Percentiles rank a stretch among this genome's conserved stretches.
Evolutionary conservation across 768 basidiomycete genomes (phyloP).

Genomic region (Gautieria morchelliformis): DNA sequence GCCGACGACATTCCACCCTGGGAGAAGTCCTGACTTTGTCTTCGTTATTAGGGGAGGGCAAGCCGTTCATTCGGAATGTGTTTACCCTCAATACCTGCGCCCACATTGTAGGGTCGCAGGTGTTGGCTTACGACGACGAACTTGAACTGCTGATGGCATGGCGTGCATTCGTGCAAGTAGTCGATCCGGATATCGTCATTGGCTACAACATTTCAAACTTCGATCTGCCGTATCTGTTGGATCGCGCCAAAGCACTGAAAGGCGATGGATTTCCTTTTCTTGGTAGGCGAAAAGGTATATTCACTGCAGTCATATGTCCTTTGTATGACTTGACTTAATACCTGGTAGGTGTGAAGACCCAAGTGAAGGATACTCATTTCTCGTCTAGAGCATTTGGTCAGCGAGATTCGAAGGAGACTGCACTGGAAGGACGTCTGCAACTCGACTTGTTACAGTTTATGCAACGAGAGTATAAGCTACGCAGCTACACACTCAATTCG

Average conservation of each 20-base stretch:
- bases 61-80: slow-evolving; percentile 93
- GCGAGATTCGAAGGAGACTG: slow-evolving; percentile 91
- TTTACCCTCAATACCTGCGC: slow-evolving; percentile 94
- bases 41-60: slow-evolving; percentile 57
- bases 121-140: slow-evolving; percentile 75
- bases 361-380: slow-evolving; percentile 91
- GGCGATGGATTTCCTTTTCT: slow-evolving; percentile 58
- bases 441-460: slow-evolving; percentile 95
- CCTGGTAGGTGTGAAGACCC: slow-evolving; percentile 55
- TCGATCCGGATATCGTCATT: slow-evolving; percentile 92
- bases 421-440: slow-evolving; percentile 86
- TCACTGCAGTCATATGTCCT: background rate
- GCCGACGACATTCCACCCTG: slow-evolving; percentile 6
- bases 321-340: slow-evolving; percentile 7
- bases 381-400: slow-evolving; percentile 97
- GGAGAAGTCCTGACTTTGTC: background rate
- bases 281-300: slow-evolving; percentile 66
- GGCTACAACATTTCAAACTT: slow-evolving; percentile 94
- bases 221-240: slow-evolving; percentile 94
- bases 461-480: slow-evolving; percentile 96
- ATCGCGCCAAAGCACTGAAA: slow-evolving; percentile 80
- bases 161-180: slow-evolving; percentile 81
- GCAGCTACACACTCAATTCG: slow-evolving; percentile 95
- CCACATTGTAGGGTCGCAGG: slow-evolving; percentile 96
- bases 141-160: slow-evolving; percentile 66